These are phyloP conservation scores for Xylaria castorea DNA, from an alignment of 495 filamentous ascomycete species.

Conservation along the genomic window DNA sequence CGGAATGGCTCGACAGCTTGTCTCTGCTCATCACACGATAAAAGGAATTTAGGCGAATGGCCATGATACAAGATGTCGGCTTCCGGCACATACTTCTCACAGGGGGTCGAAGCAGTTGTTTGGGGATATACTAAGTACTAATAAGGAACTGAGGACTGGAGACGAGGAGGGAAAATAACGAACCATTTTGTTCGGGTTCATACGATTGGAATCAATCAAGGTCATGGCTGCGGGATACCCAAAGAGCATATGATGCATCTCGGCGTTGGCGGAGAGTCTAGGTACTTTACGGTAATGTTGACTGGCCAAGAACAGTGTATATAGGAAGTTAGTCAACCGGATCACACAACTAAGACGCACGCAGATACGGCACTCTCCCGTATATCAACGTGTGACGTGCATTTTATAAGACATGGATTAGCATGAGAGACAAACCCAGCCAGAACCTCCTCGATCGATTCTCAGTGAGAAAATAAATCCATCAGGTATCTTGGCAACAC, in stretches of 20 bases:
- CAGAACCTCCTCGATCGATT: not conserved
- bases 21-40: conserved; percentile 81
- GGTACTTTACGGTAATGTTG: conserved; percentile 5
- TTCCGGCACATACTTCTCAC: not conserved
- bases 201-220: conserved; percentile 19
- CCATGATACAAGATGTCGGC: not conserved
- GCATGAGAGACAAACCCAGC: not conserved
- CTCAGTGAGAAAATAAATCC: not conserved
- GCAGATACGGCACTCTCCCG: not conserved
- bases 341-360: not conserved
- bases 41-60: conserved; percentile 18
- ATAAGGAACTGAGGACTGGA: not conserved
- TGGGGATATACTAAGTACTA: conserved; percentile 7
- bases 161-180: not conserved
- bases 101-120: conserved; percentile 2
- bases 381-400: not conserved
- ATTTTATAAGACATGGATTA: not conserved
- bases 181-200: conserved; percentile 18
- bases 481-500: not conserved
- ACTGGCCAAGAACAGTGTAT: conserved; percentile 11
- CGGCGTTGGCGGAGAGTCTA: conserved; percentile 16
- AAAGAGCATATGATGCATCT: conserved; percentile 23
- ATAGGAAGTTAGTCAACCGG: conserved; percentile 23
- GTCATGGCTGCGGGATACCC: conserved; percentile 23
- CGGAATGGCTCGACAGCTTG: conserved; percentile 86